These are phyloP conservation scores for Zymoseptoria passerinii DNA, from an alignment of 2,329 filamentous ascomycete genomes.

Conservation along the genomic window DNA sequence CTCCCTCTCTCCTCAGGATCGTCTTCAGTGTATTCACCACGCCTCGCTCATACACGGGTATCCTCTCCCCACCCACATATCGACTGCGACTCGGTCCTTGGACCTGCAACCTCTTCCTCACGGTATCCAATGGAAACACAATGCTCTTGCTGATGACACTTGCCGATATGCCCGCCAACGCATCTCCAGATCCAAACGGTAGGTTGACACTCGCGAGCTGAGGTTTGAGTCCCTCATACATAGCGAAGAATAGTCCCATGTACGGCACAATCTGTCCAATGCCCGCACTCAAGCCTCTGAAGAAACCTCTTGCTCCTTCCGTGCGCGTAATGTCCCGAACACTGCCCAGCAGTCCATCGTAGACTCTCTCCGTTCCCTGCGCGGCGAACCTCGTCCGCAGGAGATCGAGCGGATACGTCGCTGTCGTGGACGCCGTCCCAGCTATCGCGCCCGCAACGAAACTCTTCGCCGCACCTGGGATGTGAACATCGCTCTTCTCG, in stretches of 20 bases:
- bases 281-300: conserved; percentile 73
- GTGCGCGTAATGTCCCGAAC: conserved; percentile 62
- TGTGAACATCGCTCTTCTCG: conserved; percentile 37
- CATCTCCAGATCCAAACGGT: conserved; percentile 66
- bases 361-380: conserved; percentile 74
- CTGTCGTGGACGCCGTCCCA: conserved; percentile 70
- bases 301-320: conserved; percentile 76
- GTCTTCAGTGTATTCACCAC: conserved; percentile 57
- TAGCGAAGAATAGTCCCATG: conserved; percentile 93
- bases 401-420: conserved; percentile 88
- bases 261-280: conserved; percentile 85
- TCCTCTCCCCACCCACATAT: conserved; percentile 65
- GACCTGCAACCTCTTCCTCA: conserved; percentile 87
- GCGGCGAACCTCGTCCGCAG: conserved; percentile 94
- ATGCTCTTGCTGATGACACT: conserved; percentile 77
- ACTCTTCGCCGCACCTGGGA: conserved; percentile 63
- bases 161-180: conserved; percentile 69
- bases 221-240: conserved; percentile 66
- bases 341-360: conserved; percentile 60
- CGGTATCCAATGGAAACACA: conserved; percentile 87
- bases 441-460: conserved; percentile 78
- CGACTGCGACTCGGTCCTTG: conserved; percentile 74
- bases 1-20: conserved; percentile 66
- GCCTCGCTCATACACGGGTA: conserved; percentile 68
- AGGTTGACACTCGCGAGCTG: conserved; percentile 41